Conservation (phyloP, 441 rosid species). For the Hura crepitans region DNA sequence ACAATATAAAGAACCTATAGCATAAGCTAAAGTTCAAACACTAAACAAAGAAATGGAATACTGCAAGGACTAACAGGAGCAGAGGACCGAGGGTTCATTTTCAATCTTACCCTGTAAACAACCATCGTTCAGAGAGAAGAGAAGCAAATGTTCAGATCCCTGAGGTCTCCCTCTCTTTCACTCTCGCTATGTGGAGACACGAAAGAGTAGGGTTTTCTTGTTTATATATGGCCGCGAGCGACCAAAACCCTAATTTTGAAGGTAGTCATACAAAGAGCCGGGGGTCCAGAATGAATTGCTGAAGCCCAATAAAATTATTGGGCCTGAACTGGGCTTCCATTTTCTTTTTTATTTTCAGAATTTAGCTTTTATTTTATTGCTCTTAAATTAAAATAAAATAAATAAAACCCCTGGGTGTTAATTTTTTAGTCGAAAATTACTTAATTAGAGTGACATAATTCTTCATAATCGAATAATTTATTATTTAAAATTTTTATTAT, state of each 20-base stretch:
- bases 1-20: too few species aligned
- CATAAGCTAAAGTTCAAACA: neutral
- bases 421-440: too few species aligned
- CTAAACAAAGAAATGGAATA: neutral
- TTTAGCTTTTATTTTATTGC: too few species aligned
- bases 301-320: neutral
- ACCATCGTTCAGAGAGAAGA: conserved; percentile 32
- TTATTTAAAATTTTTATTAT: too few species aligned
- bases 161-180: conserved; percentile 7
- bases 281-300: too few species aligned
- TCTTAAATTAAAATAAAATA: too few species aligned
- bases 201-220: neutral
- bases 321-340: neutral
- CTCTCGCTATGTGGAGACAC: neutral
- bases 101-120: conserved; percentile 38
- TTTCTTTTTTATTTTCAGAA: too few species aligned
- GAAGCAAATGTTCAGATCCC: neutral
- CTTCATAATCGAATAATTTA: too few species aligned
- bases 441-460: too few species aligned
- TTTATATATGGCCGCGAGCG: neutral
- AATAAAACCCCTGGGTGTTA: too few species aligned
- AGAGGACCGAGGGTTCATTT: neutral
- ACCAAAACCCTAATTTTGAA: conserved; percentile 8
- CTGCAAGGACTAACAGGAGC: too few species aligned
- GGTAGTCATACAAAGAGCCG: neutral